Evolutionary conservation across 2,329 filamentous ascomycete genomes (phyloP).

Genomic region (Aureobasidium mangrovei): DNA sequence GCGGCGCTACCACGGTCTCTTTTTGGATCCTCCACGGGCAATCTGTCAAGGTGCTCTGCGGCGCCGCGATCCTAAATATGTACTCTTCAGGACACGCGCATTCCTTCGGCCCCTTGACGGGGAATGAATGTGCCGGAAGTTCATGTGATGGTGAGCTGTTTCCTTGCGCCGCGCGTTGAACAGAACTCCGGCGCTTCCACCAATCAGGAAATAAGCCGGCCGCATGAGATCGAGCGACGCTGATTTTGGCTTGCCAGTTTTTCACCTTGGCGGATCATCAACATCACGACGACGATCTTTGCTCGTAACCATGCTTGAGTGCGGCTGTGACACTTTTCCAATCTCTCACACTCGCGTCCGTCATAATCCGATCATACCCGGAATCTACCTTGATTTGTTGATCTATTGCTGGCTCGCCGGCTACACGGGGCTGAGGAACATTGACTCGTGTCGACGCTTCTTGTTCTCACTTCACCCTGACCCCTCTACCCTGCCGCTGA

Average conservation of each 20-base stretch:
- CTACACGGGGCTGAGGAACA: neutral
- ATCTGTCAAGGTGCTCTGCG: neutral
- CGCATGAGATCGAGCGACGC: neutral
- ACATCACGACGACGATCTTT: neutral
- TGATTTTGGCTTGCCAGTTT: neutral
- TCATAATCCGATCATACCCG: conserved; percentile 7
- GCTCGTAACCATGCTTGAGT: neutral
- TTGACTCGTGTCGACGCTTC: neutral
- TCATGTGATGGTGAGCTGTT: conserved; percentile 1
- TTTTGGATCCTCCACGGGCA: neutral
- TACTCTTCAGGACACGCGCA: neutral
- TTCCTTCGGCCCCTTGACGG: neutral
- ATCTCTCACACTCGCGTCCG: neutral
- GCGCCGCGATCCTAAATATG: neutral
- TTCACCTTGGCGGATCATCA: conserved; percentile 1
- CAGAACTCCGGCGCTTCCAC: neutral
- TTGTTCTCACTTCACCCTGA: neutral
- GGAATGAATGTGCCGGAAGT: neutral
- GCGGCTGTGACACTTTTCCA: neutral
- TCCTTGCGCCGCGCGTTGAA: neutral
- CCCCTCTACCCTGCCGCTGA: neutral
- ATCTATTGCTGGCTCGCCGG: neutral
- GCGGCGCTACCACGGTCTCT: conserved; percentile 8
- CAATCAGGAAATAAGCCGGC: neutral
- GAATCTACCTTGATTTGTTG: neutral